Conservation (phyloP, 2,329 filamentous ascomycete genomes). For the Aschersonia sp. region DNA sequence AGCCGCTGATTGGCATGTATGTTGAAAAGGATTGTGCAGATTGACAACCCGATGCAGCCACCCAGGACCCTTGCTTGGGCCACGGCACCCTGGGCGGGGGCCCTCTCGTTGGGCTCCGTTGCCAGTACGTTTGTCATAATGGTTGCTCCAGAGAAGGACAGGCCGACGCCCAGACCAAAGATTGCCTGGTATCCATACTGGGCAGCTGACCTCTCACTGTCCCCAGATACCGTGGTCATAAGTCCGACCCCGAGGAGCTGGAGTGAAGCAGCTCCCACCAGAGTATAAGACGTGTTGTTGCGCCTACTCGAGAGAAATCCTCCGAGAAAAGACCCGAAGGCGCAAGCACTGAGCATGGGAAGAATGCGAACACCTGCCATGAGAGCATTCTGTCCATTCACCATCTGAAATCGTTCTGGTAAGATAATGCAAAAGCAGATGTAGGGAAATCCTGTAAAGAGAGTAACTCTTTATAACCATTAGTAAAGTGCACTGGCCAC, state of each 20-base stretch:
- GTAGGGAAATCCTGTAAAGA: constrained; percentile 43
- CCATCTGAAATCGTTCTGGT: constrained; percentile 45
- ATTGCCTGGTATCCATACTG: constrained; percentile 41
- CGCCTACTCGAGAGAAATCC: constrained; percentile 36
- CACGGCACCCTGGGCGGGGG: constrained; percentile 43
- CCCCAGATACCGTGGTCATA: constrained; percentile 26
- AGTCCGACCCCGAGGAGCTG: constrained; percentile 38
- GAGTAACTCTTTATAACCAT: constrained; percentile 28
- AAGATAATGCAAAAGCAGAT: constrained; percentile 43
- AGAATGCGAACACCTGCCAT: constrained; percentile 42
- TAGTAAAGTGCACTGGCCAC: neutral
- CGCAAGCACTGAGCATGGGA: constrained; percentile 41
- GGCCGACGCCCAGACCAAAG: constrained; percentile 43
- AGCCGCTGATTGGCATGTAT: constrained; percentile 23
- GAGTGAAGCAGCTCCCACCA: constrained; percentile 32
- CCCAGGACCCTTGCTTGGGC: constrained; percentile 46
- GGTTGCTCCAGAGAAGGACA: constrained; percentile 41
- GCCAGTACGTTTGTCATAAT: constrained; percentile 41
- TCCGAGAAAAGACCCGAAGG: constrained; percentile 39
- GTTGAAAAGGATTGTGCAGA: constrained; percentile 46
- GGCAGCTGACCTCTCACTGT: constrained; percentile 17
- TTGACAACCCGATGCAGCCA: constrained; percentile 41
- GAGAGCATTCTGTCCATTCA: constrained; percentile 36
- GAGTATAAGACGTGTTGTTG: constrained; percentile 37
- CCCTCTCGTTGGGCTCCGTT: constrained; percentile 31